Evolutionary conservation across 352 stramenopile species (phyloP).

Genomic region (Phytophthora ohioensis): DNA sequence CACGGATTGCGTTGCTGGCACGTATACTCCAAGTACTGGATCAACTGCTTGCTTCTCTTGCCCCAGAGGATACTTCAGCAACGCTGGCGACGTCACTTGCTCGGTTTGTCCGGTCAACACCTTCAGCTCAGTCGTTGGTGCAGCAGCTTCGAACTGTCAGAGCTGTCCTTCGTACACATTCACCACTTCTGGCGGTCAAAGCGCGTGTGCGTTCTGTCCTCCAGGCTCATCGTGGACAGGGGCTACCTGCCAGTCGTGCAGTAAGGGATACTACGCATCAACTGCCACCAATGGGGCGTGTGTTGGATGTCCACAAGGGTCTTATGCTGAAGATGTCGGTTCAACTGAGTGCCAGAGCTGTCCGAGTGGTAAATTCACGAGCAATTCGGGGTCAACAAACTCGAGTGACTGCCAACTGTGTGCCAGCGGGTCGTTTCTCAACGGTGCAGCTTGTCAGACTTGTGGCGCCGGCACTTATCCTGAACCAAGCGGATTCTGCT

Average conservation of each 20-base stretch:
- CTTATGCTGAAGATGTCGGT: constrained; percentile 37
- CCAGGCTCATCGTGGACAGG: constrained; percentile 37
- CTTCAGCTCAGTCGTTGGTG: constrained; percentile 39
- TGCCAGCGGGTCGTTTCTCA: constrained; percentile 36
- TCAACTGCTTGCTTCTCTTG: constrained; percentile 59
- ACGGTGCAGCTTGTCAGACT: constrained; percentile 36
- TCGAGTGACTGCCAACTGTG: constrained; percentile 50
- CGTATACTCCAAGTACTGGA: constrained; percentile 53
- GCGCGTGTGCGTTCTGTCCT: constrained; percentile 38
- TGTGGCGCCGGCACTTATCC: constrained; percentile 40
- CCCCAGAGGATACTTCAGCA: constrained; percentile 69
- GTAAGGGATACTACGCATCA: constrained; percentile 47
- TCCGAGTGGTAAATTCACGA: constrained; percentile 48
- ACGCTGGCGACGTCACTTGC: constrained; percentile 42
- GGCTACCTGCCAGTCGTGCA: constrained; percentile 45
- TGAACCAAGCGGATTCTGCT: constrained; percentile 44
- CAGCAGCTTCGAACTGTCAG: constrained; percentile 35
- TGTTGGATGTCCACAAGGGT: constrained; percentile 51
- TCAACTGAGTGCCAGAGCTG: constrained; percentile 42
- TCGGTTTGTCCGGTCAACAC: constrained; percentile 61
- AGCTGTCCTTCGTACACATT: constrained; percentile 49
- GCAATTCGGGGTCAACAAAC: constrained; percentile 31
- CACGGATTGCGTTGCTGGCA: constrained; percentile 50
- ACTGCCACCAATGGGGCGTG: constrained; percentile 47
- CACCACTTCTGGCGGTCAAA: constrained; percentile 46